Evolutionary conservation across 192 early-diverging fungal species (phyloP).

Genomic region (Rhizoclosmatium globosum): DNA sequence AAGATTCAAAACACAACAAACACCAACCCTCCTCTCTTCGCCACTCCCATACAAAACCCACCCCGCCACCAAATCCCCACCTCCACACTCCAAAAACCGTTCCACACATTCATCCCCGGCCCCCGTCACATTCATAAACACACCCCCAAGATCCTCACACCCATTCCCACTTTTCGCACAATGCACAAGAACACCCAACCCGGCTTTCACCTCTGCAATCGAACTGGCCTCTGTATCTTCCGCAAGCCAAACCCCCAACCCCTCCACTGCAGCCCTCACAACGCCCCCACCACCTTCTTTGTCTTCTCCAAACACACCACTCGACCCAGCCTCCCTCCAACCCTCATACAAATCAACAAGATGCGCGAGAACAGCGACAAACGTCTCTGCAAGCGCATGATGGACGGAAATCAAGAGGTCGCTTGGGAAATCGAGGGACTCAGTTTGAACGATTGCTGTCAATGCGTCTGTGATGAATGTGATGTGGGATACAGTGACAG

Average conservation of each 20-base stretch:
- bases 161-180: not conserved
- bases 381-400: constrained; percentile 28
- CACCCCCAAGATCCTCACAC: constrained; percentile 15
- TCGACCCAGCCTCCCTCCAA: not conserved
- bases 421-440: constrained; percentile 3
- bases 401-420: constrained; percentile 18
- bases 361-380: constrained; percentile 27
- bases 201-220: constrained; percentile 1
- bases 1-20: constrained; percentile 37
- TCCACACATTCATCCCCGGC: not conserved
- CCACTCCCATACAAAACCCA: not conserved
- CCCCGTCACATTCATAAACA: constrained; percentile 16
- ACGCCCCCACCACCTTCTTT: too few species aligned
- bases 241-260: constrained; percentile 3
- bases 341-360: constrained; percentile 19
- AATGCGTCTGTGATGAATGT: constrained; percentile 21
- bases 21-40: constrained; percentile 11
- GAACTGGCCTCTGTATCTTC: constrained; percentile 15
- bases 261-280: not conserved
- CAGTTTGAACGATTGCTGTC: constrained; percentile 19
- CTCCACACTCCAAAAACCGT: constrained; percentile 28
- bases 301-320: not conserved
- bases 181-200: constrained; percentile 21
- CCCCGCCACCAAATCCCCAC: constrained; percentile 1
- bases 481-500: constrained; percentile 1